Evolutionary conservation across 2,329 filamentous ascomycete genomes (phyloP), one percentile per base, ranked within the genome.

Genomic region (Ramularia endophylla): DNA sequence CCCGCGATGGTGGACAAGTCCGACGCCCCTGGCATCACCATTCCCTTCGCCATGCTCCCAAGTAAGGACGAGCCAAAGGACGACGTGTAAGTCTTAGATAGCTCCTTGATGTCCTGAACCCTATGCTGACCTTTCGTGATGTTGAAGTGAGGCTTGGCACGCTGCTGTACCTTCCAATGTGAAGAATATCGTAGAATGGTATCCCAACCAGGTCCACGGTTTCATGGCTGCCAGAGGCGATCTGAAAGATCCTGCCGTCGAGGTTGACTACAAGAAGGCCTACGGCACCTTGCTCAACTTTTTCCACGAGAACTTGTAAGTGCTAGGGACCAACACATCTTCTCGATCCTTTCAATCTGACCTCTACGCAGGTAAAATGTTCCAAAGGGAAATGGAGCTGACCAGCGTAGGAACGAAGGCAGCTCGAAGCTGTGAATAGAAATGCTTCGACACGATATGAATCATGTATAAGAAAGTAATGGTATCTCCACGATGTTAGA

Each of bases 1-100:
- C 77, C 77, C 5, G 77, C 76, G 19, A 78, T 80, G 76, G 68
- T 80, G 9, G 76, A 78, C 37, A 70, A 70, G 11, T 68, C 72
- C 19, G 77, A 80, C 50, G 77, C 76, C 2, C 66, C 70, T 35
- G 67, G 66, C 4, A 66, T 80, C 27, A 72, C 68, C 3, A 74
- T 80, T 28, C 77, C 77, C 1, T 75, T 74, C 59, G 68, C 70
- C 5, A 66, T 79, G 65, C 65, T 81, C 29, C 75, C 77, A 2
- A 73, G 68, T 27, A 71, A 71, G 57, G 77, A 79, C 35, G 77
- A 81, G 65, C 59, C 66, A 27, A 69, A 72, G 50, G 66, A 70
- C 1, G 77, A 70, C 35, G 66, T 73, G 2, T 65, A 65, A 57
- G 52, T 17, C 30, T 15, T 32, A 32, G 11, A 5, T 5, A 32